These are phyloP conservation scores for Deinandra increscens DNA, from an alignment of 129 eudicot species.

Conservation along the genomic window DNA sequence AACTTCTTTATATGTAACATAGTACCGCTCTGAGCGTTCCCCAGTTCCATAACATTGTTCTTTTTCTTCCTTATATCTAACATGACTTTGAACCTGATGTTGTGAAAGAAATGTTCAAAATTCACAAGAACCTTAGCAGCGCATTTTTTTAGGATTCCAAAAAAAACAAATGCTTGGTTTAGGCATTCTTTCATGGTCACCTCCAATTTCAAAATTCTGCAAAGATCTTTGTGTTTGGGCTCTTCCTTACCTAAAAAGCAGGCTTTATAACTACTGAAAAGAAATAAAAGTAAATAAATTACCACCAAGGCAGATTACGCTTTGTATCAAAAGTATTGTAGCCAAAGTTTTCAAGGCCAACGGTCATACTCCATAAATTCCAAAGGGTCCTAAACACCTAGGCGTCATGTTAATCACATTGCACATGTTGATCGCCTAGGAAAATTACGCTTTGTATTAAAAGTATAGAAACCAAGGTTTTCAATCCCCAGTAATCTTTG, in stretches of 20 bases:
- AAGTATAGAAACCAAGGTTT: too few relatives aligned
- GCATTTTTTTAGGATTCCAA: conserved; percentile 89
- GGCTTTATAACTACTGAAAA: too few relatives aligned
- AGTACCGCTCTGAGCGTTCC: too few relatives aligned
- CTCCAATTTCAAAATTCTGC: too few relatives aligned
- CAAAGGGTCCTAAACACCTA: neutral
- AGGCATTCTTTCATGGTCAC: conserved; percentile 88
- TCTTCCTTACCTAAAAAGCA: conserved; percentile 52
- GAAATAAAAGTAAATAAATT: neutral
- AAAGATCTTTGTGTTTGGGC: conserved; percentile 25
- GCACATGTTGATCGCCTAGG: too few relatives aligned
- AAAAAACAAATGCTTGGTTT: conserved; percentile 91
- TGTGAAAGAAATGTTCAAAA: neutral
- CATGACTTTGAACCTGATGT: too few relatives aligned
- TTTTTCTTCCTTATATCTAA: too few relatives aligned
- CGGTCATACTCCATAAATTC: neutral
- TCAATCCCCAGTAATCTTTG: neutral
- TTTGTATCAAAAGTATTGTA: neutral
- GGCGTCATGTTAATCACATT: neutral
- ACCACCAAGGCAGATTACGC: neutral
- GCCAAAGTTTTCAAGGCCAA: neutral
- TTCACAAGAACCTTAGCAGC: conserved; percentile 79
- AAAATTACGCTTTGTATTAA: too few relatives aligned
- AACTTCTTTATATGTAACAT: too few relatives aligned
- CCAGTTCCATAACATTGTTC: too few relatives aligned